phyloP scores from a whole-genome alignment of 768 basidiomycete genomes.

The Daedaleopsis sinensis region DNA sequence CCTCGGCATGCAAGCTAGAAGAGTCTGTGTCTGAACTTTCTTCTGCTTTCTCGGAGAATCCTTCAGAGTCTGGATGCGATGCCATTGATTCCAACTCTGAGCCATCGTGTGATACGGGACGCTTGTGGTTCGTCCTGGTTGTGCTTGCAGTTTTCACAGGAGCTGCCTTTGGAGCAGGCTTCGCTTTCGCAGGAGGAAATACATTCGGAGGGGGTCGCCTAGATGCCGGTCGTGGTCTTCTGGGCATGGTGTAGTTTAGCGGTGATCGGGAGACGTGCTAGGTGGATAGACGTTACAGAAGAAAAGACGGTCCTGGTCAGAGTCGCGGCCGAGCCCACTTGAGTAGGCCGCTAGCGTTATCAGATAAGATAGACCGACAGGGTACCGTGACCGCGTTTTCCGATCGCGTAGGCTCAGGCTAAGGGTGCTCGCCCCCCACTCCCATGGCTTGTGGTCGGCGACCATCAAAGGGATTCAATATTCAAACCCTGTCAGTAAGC shows the following conservation, averaged over 20 bases:
- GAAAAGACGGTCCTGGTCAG: too few species aligned
- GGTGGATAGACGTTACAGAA: not conserved
- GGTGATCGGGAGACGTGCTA: not conserved
- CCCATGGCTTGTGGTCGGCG: not conserved
- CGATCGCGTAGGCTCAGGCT: not conserved
- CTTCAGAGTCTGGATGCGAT: not conserved
- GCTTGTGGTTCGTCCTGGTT: not conserved
- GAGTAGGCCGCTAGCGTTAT: not conserved
- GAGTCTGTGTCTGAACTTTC: constrained; percentile 33
- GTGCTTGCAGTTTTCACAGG: not conserved
- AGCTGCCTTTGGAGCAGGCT: not conserved
- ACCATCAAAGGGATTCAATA: too few species aligned
- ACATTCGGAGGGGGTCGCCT: constrained; percentile 22
- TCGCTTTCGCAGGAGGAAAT: not conserved
- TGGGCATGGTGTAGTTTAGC: constrained; percentile 34
- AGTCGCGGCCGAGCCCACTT: not conserved
- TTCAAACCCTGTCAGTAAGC: not conserved
- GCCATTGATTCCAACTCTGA: constrained; percentile 9
- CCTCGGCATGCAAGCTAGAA: constrained; percentile 23
- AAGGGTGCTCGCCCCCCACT: not conserved
- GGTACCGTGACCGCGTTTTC: not conserved
- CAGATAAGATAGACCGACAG: not conserved
- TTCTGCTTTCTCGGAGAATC: not conserved
- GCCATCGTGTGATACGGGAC: constrained; percentile 3
- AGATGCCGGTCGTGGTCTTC: constrained; percentile 40